Base-by-base conservation (phyloP, 805 yeast species). In the Wickerhamomyces bovis region DNA sequence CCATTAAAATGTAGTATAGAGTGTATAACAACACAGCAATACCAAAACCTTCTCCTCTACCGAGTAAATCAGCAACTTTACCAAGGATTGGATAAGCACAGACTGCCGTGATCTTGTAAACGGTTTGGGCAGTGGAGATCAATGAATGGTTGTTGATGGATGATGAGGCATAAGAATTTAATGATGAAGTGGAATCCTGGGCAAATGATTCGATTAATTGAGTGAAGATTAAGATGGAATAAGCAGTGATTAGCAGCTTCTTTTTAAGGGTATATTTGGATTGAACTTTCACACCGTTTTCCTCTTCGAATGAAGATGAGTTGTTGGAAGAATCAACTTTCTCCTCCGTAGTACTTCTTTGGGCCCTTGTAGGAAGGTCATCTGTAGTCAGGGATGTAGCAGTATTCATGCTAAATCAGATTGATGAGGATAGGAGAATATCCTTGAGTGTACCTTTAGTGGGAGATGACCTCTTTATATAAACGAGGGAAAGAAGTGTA, bases 31-130 rank as follows among this genome's bases (percentile, higher is more conserved):
- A 36, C 8, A 69, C 53, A 2, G 70, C 53, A 16, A 68, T 35
- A 19, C 62, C 56, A 44, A 70, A 67, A 18, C 72, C 72, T 51
- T 66, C 67, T 38, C 64, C 63, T 43, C 72, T 62, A 16, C 72
- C 72, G 28, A 67, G 52, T 9, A 66, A 54, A 45, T 69, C 70
- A 10, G 71, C 64, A 36, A 68, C 39, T 46, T 68, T 70, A 36
- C 69, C 73, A 48, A 70, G 49, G 18, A 68, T 57, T 8, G 73
- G 70, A 46, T 67, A 65, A 2, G 67, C 59, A 15, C 66, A 64
- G 25, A 70, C 66, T 35, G 65, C 62, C 20, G 71, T 51, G 49
- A 70, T 65, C 38, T 67, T 63, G 45, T 66, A 67, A 3, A 67
- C 69, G 21, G 68, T 69, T 31, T 63, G 65, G 20, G 69, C 66